These are phyloP conservation scores for Incumbomyces lentus DNA, from an alignment of 2,329 filamentous ascomycete genomes.

Conservation along the genomic window DNA sequence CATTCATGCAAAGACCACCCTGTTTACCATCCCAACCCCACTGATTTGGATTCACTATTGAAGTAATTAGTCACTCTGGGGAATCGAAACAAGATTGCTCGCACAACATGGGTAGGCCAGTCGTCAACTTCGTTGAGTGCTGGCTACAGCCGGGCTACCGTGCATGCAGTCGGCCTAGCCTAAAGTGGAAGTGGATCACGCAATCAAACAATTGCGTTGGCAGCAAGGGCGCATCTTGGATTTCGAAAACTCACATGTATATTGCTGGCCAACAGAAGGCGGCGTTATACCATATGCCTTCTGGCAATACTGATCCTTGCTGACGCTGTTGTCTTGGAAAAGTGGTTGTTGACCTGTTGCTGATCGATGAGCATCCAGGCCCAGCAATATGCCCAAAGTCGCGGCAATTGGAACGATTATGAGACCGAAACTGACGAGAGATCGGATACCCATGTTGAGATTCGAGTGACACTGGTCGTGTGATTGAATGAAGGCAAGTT, in stretches of 20 bases:
- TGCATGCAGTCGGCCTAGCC: no score
- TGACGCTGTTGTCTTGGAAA: constrained; percentile 33
- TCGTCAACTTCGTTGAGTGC: no score
- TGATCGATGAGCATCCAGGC: constrained; percentile 36
- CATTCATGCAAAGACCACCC: constrained; percentile 42
- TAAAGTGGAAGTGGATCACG: no score
- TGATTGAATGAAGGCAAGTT: not conserved
- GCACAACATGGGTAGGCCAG: no score
- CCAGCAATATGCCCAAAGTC: constrained; percentile 42
- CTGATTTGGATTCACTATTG: constrained; percentile 46
- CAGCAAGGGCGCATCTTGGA: not conserved
- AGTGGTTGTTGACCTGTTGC: constrained; percentile 36
- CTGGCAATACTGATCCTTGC: constrained; percentile 33
- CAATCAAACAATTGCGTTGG: no score
- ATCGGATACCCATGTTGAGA: constrained; percentile 26
- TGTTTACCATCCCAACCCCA: constrained; percentile 38
- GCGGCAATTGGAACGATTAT: constrained; percentile 41
- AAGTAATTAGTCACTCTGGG: not conserved
- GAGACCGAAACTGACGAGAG: constrained; percentile 42
- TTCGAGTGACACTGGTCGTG: not conserved
- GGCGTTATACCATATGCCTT: constrained; percentile 38
- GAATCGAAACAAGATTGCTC: no score
- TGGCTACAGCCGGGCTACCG: no score
- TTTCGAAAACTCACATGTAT: constrained; percentile 34
- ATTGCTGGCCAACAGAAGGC: constrained; percentile 32